Evolutionary conservation across 2,329 filamentous ascomycete species (phyloP).

Genomic region (Orbilia oligospora): DNA sequence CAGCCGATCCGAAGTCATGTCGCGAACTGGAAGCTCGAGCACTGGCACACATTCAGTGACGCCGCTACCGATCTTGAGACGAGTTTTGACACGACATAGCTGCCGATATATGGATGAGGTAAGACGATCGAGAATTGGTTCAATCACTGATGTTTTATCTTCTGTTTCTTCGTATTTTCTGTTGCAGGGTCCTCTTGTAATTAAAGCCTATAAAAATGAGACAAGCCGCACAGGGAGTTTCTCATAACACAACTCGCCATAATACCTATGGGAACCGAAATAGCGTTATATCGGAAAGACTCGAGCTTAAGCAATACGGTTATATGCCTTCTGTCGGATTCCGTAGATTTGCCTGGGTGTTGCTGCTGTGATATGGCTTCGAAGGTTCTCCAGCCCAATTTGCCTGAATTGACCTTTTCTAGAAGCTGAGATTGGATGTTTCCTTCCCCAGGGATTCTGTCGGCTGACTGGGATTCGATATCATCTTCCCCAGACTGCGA

Average conservation of each 20-base stretch:
- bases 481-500: conserved; percentile 60
- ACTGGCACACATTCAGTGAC: conserved; percentile 12
- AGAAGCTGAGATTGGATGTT: conserved; percentile 58
- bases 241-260: neutral
- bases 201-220: conserved; percentile 17
- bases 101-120: neutral
- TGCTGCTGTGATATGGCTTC: conserved; percentile 21
- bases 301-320: conserved; percentile 34
- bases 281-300: conserved; percentile 60
- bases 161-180: conserved; percentile 12
- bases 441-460: conserved; percentile 51
- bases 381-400: conserved; percentile 29
- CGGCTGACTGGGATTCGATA: conserved; percentile 51
- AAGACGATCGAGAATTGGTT: neutral
- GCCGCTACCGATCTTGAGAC: neutral
- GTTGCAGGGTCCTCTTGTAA: conserved; percentile 21
- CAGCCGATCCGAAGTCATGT: conserved; percentile 46
- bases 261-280: conserved; percentile 24
- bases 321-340: conserved; percentile 29
- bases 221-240: conserved; percentile 3
- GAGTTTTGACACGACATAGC: conserved; percentile 9
- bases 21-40: neutral
- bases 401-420: conserved; percentile 59
- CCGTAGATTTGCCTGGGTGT: conserved; percentile 42
- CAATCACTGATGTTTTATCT: neutral